A percentile compares a stretch with the other conserved stretches of the same genome.
phyloP scores from a whole-genome alignment of 768 basidiomycete species.

The Auricularia heimuer region DNA sequence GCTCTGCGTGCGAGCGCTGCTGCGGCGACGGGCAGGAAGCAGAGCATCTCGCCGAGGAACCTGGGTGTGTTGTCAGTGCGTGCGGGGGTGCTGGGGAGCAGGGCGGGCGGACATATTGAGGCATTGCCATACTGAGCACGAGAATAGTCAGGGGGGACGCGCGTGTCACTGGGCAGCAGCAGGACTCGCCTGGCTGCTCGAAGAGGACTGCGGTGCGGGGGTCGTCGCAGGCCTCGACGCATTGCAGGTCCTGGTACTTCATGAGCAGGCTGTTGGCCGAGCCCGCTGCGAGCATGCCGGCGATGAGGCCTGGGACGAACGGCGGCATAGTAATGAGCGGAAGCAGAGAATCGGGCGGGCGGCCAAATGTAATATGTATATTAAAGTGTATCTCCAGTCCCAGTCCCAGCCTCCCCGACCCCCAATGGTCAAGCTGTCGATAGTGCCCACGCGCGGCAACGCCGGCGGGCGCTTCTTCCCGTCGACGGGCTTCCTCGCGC shows the following conservation, averaged over 20 bases:
- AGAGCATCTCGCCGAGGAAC: slow-evolving; percentile 83
- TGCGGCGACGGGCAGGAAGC: slow-evolving; percentile 77
- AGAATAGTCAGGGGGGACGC: slow-evolving; percentile 51
- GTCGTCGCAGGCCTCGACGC: slow-evolving; percentile 83
- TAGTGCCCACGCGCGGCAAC: slow-evolving; percentile 64
- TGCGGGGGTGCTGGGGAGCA: slow-evolving; percentile 3
- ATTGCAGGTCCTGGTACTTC: slow-evolving; percentile 82
- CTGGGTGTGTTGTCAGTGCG: slow-evolving; percentile 19
- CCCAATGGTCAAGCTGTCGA: slow-evolving; percentile 58
- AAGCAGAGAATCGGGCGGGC: background rate
- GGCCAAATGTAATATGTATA: background rate
- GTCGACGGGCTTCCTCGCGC: slow-evolving; percentile 65
- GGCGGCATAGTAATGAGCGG: slow-evolving; percentile 42
- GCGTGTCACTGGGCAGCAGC: slow-evolving; percentile 43
- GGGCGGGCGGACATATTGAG: background rate
- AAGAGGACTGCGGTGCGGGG: slow-evolving; percentile 58
- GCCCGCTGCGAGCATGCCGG: slow-evolving; percentile 87
- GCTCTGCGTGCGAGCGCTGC: slow-evolving; percentile 42
- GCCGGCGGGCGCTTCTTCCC: slow-evolving; percentile 64
- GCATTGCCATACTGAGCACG: slow-evolving; percentile 5
- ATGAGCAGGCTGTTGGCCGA: slow-evolving; percentile 9
- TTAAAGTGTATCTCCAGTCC: background rate
- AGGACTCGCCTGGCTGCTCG: slow-evolving; percentile 83
- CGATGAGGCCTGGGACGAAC: slow-evolving; percentile 74
- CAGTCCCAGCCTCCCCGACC: slow-evolving; percentile 9